These are phyloP conservation scores for Fusarium clavum DNA, from an alignment of 2,329 filamentous ascomycete genomes.

Conservation along the genomic window DNA sequence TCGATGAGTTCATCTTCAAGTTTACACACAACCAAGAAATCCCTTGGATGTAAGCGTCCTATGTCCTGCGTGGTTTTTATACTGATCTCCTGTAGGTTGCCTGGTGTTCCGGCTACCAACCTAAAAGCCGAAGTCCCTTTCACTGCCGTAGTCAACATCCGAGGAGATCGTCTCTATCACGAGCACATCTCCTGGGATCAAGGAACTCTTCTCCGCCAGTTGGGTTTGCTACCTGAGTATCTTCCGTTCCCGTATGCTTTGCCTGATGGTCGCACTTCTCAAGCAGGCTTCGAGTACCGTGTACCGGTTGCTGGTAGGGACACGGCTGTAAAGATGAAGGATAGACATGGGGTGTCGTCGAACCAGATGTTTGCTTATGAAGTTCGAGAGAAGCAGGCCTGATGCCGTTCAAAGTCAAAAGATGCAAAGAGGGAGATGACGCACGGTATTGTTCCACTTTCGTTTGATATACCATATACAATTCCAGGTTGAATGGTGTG, in stretches of 20 bases:
- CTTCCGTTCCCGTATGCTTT: constrained; percentile 70
- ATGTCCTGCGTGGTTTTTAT: accelerated
- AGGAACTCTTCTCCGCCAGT: constrained; percentile 68
- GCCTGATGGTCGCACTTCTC: constrained; percentile 49
- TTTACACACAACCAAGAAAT: constrained; percentile 72
- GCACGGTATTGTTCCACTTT: not conserved
- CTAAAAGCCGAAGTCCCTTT: constrained; percentile 68
- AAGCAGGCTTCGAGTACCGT: constrained; percentile 46
- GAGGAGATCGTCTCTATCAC: constrained; percentile 72
- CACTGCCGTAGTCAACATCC: constrained; percentile 71
- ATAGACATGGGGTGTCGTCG: constrained; percentile 47
- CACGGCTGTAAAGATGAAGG: constrained; percentile 49
- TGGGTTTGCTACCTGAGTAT: constrained; percentile 68
- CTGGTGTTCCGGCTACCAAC: constrained; percentile 67
- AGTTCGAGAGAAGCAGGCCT: not conserved
- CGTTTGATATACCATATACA: not conserved
- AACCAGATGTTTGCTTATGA: constrained; percentile 47
- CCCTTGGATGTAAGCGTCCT: constrained; percentile 72
- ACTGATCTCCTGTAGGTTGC: constrained; percentile 50
- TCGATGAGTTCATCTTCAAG: constrained; percentile 76
- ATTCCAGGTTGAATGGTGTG: not conserved
- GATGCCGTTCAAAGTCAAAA: not conserved
- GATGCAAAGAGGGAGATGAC: not conserved
- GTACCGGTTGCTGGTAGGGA: constrained; percentile 51
- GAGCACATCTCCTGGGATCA: constrained; percentile 79